Evolutionary conservation across 176 grass and related monocot genomes (phyloP).

Genomic region (Areca catechu): DNA sequence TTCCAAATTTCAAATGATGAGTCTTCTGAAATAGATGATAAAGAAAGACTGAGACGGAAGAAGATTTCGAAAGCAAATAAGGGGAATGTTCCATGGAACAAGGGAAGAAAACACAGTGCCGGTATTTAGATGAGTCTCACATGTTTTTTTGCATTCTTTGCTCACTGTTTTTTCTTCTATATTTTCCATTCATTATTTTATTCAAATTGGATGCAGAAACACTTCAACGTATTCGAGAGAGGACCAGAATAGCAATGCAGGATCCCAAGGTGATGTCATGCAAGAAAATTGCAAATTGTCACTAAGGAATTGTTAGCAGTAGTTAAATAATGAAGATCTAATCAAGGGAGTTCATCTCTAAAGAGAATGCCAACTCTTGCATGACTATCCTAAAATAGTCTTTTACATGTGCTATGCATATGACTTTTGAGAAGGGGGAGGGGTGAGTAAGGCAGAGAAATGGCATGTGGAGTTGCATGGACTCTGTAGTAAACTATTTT

Average conservation of each 20-base stretch:
- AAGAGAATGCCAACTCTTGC: too few species aligned
- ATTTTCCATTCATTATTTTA: not conserved
- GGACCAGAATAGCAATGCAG: constrained; percentile 96
- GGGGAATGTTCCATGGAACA: constrained; percentile 94
- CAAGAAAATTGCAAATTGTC: constrained; percentile 45
- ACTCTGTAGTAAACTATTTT: too few species aligned
- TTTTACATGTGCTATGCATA: too few species aligned
- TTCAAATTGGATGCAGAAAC: constrained; percentile 54
- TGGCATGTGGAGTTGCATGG: too few species aligned
- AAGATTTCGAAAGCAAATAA: constrained; percentile 87
- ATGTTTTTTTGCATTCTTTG: not conserved
- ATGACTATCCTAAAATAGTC: too few species aligned
- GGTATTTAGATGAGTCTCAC: constrained; percentile 17
- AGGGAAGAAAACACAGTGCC: constrained; percentile 82
- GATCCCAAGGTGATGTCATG: constrained; percentile 99
- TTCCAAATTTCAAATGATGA: constrained; percentile 7
- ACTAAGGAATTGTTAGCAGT: constrained; percentile 2
- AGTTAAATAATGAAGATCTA: too few species aligned
- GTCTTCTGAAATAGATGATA: constrained; percentile 39
- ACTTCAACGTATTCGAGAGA: constrained; percentile 65
- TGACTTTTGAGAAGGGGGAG: too few species aligned
- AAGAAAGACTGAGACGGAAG: constrained; percentile 59
- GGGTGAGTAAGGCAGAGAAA: too few species aligned
- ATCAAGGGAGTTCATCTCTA: too few species aligned
- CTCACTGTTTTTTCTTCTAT: not conserved